phyloP scores from a whole-genome alignment of 1,284 basidiomycete species.

The Trichosporon sp. region DNA sequence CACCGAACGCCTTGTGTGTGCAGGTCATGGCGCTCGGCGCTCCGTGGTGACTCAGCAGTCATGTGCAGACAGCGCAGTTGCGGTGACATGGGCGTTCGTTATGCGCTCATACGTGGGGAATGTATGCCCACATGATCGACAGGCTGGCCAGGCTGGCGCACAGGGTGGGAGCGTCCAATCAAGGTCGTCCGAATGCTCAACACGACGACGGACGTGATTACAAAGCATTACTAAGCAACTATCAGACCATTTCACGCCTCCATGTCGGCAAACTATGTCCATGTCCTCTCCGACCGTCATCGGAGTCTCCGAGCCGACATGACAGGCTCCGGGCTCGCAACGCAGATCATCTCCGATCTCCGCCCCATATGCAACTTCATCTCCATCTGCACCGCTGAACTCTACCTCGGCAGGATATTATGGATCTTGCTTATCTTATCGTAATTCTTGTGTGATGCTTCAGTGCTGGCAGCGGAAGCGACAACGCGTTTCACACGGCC shows the following conservation, averaged over 20 bases:
- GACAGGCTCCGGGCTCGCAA: background rate
- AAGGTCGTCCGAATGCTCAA: background rate
- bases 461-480: background rate
- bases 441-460: background rate
- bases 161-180: slow-evolving; percentile 9
- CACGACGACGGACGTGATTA: background rate
- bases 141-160: background rate
- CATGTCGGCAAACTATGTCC: background rate
- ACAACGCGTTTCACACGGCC: slow-evolving; percentile 1
- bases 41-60: background rate
- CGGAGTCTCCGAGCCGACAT: background rate
- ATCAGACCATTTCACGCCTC: background rate
- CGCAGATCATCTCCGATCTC: background rate
- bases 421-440: slow-evolving; percentile 5
- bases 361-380: background rate
- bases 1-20: background rate
- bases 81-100: background rate
- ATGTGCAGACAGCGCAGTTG: background rate
- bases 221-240: slow-evolving; percentile 16
- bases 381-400: background rate
- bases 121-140: slow-evolving; percentile 1
- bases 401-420: background rate
- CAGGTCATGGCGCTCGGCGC: background rate
- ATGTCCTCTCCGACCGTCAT: background rate
- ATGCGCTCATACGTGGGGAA: background rate